Evolutionary conservation across 805 yeast genomes (phyloP).

Genomic region (Ogataea neopini): DNA sequence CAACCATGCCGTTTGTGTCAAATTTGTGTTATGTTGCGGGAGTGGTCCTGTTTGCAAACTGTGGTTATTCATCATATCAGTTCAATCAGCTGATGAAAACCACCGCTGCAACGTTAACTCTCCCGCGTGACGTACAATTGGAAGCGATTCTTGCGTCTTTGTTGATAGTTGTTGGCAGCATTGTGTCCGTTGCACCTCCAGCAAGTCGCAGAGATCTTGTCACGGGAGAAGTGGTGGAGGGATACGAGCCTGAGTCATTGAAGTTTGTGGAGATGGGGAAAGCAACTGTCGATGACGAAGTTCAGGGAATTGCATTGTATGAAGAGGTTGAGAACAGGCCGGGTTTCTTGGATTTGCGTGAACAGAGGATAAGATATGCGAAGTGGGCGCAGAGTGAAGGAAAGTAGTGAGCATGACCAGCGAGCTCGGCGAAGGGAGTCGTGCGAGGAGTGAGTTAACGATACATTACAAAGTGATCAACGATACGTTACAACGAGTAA

Average conservation of each 20-base stretch:
- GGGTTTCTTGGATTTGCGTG: slow-evolving; percentile 49
- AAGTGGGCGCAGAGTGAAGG: slow-evolving; percentile 33
- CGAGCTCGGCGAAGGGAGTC: too few relatives aligned
- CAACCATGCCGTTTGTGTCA: slow-evolving; percentile 2
- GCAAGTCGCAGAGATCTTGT: slow-evolving; percentile 22
- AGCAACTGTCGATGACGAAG: slow-evolving; percentile 50
- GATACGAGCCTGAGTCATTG: slow-evolving; percentile 34
- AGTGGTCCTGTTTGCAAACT: slow-evolving; percentile 40
- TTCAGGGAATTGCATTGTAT: slow-evolving; percentile 44
- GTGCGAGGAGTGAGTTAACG: too few relatives aligned
- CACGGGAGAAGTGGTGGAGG: slow-evolving; percentile 34
- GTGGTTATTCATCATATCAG: slow-evolving; percentile 57
- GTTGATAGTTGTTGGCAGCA: slow-evolving; percentile 42
- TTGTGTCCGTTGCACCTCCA: slow-evolving; percentile 33
- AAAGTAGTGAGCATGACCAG: too few relatives aligned
- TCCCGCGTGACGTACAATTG: slow-evolving; percentile 49
- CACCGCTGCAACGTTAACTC: slow-evolving; percentile 9
- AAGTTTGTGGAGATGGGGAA: slow-evolving; percentile 49
- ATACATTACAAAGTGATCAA: too few relatives aligned
- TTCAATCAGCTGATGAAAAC: slow-evolving; percentile 42
- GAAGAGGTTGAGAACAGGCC: slow-evolving; percentile 51
- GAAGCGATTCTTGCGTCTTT: slow-evolving; percentile 53
- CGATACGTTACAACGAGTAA: too few relatives aligned
- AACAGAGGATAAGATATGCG: slow-evolving; percentile 46
- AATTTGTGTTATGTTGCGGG: slow-evolving; percentile 16